Evolutionary conservation across 2,329 filamentous ascomycete genomes (phyloP).

Genomic region (Penicillium sclerotiorum): DNA sequence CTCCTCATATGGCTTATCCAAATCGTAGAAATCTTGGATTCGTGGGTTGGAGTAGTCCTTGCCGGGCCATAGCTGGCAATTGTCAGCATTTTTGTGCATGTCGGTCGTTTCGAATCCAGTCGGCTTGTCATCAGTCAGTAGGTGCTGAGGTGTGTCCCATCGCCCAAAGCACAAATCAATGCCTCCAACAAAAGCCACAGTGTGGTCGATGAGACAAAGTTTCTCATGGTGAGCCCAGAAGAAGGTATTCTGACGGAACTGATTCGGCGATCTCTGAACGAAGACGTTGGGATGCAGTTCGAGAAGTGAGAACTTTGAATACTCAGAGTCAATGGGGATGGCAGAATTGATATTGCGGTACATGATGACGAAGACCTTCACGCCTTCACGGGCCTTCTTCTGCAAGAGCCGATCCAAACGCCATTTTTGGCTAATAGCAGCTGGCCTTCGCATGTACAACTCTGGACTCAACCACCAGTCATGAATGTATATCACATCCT

Average conservation of each 20-base stretch:
- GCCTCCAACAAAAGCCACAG: constrained; percentile 91
- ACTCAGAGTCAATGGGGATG: constrained; percentile 96
- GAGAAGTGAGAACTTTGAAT: constrained; percentile 93
- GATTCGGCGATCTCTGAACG: constrained; percentile 93
- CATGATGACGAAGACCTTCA: constrained; percentile 97
- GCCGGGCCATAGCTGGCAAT: constrained; percentile 94
- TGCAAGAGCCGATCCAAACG: constrained; percentile 90
- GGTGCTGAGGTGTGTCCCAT: constrained; percentile 95
- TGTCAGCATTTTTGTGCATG: constrained; percentile 79
- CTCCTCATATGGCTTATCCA: constrained; percentile 94
- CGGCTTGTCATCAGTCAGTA: constrained; percentile 86
- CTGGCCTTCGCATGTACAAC: constrained; percentile 89
- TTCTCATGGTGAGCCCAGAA: constrained; percentile 99
- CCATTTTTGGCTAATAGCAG: constrained; percentile 98
- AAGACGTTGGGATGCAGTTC: constrained; percentile 96
- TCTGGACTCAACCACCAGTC: constrained; percentile 99
- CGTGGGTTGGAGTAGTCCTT: constrained; percentile 98
- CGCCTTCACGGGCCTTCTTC: constrained; percentile 88
- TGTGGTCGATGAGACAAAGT: constrained; percentile 94
- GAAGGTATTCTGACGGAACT: constrained; percentile 98
- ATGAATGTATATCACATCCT: constrained; percentile 97
- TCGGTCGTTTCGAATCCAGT: constrained; percentile 86
- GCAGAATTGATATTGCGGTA: constrained; percentile 98
- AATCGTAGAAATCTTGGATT: constrained; percentile 89
- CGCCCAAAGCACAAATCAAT: constrained; percentile 96